Evolutionary conservation across 352 stramenopile species (phyloP), one percentile per base, ranked within the genome.

Genomic region (Pythium phragmitis): DNA sequence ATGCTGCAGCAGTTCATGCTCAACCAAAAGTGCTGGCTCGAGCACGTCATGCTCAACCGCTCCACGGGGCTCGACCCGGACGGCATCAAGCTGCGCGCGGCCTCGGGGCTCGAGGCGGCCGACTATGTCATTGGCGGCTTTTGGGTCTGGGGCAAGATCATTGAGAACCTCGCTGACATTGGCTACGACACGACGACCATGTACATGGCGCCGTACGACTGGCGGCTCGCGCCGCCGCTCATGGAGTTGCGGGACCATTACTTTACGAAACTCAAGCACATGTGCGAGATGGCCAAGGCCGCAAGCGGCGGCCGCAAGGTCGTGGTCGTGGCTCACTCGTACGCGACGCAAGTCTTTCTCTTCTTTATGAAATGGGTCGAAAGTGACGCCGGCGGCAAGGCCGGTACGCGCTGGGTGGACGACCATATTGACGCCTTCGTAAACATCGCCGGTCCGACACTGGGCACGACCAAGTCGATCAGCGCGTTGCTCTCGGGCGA

Each of bases 351-450:
- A 42, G 79, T 98, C 11, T 77, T 94, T n/a, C 86, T 97, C 50
- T 97, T 97, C 75, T 98, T 98, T 65, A 88, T 98, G 57, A 85
- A 96, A 53, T 99, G 96, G 96, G 94, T 98, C 48, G 91, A 97
- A 47, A 89, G 78, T 48, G 57, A 88, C 8, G 77, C 86, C 7
- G 91, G 89, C 36, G 90, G 90, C 37, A 85, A 85, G n/a, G 90
- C 82, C 37, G 94, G 94, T 2, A 77, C 85, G 16, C 57, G 89
- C n/a, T 99, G 96, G 96, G 88, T 98, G 4, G 91, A 98, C 46
- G 76, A 89, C 34, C 82, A 98, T 74, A 60, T 98, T 17, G 89
- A 97, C 55, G 60, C 87, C 2, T 96, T 97, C 37, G 79, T 97
- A 30, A 98, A 98, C 68, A 97, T 99, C 55, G 95, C 94, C n/a